phyloP scores from a whole-genome alignment of 768 basidiomycete species.

The Amanita thiersii region DNA sequence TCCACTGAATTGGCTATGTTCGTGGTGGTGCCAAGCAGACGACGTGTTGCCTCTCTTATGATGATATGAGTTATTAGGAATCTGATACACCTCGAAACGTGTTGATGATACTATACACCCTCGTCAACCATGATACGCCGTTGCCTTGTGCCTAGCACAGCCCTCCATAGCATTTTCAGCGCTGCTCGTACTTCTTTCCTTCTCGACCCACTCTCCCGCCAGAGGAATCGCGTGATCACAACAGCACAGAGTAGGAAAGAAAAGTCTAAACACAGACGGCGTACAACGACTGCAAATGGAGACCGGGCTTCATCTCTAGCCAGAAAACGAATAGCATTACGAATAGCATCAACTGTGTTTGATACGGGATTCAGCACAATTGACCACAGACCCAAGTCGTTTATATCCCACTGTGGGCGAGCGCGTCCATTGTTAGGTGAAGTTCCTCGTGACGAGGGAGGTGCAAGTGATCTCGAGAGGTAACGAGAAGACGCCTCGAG shows the following conservation, averaged over 20 bases:
- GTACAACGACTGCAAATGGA: slow-evolving; percentile 58
- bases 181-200: slow-evolving; percentile 62
- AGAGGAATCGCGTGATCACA: slow-evolving; percentile 46
- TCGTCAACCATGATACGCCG: slow-evolving; percentile 41
- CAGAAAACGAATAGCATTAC: slow-evolving; percentile 49
- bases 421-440: slow-evolving; percentile 30
- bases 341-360: slow-evolving; percentile 39
- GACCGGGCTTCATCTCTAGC: slow-evolving; percentile 51
- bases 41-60: no score
- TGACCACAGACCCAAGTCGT: slow-evolving; percentile 83
- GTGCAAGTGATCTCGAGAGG: slow-evolving; percentile 29
- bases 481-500: slow-evolving; percentile 40
- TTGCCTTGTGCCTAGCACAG: slow-evolving; percentile 49
- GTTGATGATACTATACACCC: slow-evolving; percentile 27
- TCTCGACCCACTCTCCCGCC: slow-evolving; percentile 64
- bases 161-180: slow-evolving; percentile 60
- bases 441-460: slow-evolving; percentile 22
- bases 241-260: slow-evolving; percentile 65
- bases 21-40: no score
- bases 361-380: slow-evolving; percentile 57
- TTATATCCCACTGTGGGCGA: slow-evolving; percentile 52
- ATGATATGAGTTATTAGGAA: neutral
- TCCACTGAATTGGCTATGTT: no score
- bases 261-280: slow-evolving; percentile 70
- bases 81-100: neutral